Conservation (phyloP, 805 yeast genomes). For the Hanseniaspora occidentalis region DNA sequence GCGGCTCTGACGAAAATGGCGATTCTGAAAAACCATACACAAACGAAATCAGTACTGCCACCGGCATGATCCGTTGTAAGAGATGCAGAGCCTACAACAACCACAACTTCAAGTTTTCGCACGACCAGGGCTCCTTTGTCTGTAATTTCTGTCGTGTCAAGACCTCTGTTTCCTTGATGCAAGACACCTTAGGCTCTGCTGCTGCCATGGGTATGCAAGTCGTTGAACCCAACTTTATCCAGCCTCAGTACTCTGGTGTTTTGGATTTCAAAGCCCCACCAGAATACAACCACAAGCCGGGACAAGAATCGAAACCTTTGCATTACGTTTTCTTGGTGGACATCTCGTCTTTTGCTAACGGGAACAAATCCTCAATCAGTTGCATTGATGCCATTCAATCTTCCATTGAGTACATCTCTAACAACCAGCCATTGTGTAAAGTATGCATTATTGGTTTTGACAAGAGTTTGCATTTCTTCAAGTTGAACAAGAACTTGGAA, state of each 20-base stretch:
- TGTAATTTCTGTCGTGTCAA: slow-evolving; percentile 85
- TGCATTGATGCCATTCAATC: slow-evolving; percentile 60
- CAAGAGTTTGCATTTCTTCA: slow-evolving; percentile 57
- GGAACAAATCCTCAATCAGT: slow-evolving; percentile 39
- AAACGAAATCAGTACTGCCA: slow-evolving; percentile 12
- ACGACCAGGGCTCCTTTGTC: slow-evolving; percentile 47
- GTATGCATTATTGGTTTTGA: slow-evolving; percentile 72
- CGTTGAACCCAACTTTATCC: slow-evolving; percentile 27
- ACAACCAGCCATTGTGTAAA: slow-evolving; percentile 30
- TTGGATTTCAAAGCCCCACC: slow-evolving; percentile 75
- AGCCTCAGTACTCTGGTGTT: slow-evolving; percentile 73
- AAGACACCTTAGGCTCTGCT: slow-evolving; percentile 27
- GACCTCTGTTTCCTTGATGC: slow-evolving; percentile 45
- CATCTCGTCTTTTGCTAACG: slow-evolving; percentile 47
- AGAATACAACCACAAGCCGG: slow-evolving; percentile 45
- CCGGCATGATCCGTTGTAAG: slow-evolving; percentile 78
- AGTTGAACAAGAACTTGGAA: slow-evolving; percentile 43
- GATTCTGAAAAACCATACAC: slow-evolving; percentile 9
- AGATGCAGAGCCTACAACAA: slow-evolving; percentile 88
- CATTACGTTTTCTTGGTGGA: slow-evolving; percentile 69
- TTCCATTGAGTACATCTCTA: slow-evolving; percentile 28
- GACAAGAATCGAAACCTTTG: slow-evolving; percentile 33
- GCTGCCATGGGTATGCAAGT: not conserved
- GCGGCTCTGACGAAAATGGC: slow-evolving; percentile 17
- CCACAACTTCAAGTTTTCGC: slow-evolving; percentile 54